Base-by-base conservation (phyloP, 148 eudicot species). In the Nyssa sinensis region DNA sequence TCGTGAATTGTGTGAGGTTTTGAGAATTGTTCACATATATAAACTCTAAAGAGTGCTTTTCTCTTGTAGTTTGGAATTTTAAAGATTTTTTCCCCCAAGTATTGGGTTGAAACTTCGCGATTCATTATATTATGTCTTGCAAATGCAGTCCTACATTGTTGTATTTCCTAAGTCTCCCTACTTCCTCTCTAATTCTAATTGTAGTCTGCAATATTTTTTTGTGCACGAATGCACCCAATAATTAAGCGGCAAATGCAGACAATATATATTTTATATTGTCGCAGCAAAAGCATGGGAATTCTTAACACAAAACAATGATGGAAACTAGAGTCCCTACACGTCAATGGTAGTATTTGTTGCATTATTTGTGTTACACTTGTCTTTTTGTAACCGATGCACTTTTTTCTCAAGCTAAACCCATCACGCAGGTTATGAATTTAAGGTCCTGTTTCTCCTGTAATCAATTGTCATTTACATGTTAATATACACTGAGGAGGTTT, bases 401-500 rank as follows among this genome's bases (percentile, higher is more conserved):
- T 63, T 44, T 71, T 60, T 72, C n/a, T n/a, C 64, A 75, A 67
- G 70, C 64, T 8, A 24, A 5, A 70, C n/a, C 57, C 32, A 57
- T 57, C 12, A 8, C 49, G 12, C n/a, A 41, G 49, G 12, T 41
- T 41, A 41, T 7, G n/a, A n/a, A n/a, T n/a, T n/a, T n/a, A n/a
- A n/a, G n/a, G n/a, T n/a, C n/a, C n/a, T n/a, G n/a, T n/a, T n/a
- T n/a, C n/a, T n/a, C n/a, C n/a, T n/a, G n/a, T n/a, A n/a, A n/a
- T n/a, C n/a, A n/a, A n/a, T n/a, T n/a, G n/a, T n/a, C n/a, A n/a
- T n/a, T n/a, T n/a, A n/a, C n/a, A n/a, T n/a, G n/a, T n/a, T n/a
- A n/a, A n/a, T n/a, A n/a, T n/a, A n/a, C n/a, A n/a, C n/a, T n/a
- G n/a, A n/a, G n/a, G n/a, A n/a, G n/a, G n/a, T n/a, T n/a, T n/a